Evolutionary conservation across 352 stramenopile species (phyloP).

Genomic region (Phytophthora sp.): DNA sequence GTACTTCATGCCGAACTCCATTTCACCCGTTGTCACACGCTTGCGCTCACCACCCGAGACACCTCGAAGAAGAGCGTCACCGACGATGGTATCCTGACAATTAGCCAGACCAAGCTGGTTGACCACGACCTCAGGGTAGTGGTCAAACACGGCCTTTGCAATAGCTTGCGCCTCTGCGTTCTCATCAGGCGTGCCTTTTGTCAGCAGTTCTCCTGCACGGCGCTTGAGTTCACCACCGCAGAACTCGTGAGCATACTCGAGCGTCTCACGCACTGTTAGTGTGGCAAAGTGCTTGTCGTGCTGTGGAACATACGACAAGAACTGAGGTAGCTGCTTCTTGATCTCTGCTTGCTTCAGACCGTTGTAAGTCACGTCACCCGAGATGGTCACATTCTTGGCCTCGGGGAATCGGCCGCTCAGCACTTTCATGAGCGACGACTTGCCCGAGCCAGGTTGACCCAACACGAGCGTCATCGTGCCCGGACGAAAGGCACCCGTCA

Average conservation of each 20-base stretch:
- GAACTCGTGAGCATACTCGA: slow-evolving; percentile 61
- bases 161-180: slow-evolving; percentile 40
- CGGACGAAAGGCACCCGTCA: slow-evolving; percentile 38
- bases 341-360: slow-evolving; percentile 33
- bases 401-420: slow-evolving; percentile 51
- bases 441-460: slow-evolving; percentile 32
- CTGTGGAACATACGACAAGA: slow-evolving; percentile 57
- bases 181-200: slow-evolving; percentile 43
- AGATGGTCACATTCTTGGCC: slow-evolving; percentile 41
- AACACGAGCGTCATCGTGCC: slow-evolving; percentile 43
- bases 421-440: slow-evolving; percentile 37
- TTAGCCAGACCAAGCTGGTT: slow-evolving; percentile 57
- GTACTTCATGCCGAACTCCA: slow-evolving; percentile 77
- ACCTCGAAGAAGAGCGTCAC: slow-evolving; percentile 58
- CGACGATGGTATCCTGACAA: slow-evolving; percentile 70
- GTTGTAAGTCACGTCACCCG: slow-evolving; percentile 61
- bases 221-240: slow-evolving; percentile 50
- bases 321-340: slow-evolving; percentile 47
- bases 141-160: slow-evolving; percentile 39
- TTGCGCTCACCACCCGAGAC: slow-evolving; percentile 76
- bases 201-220: slow-evolving; percentile 36
- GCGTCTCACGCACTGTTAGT: slow-evolving; percentile 62
- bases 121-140: slow-evolving; percentile 58
- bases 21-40: slow-evolving; percentile 54
- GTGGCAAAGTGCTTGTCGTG: slow-evolving; percentile 42